phyloP scores from a whole-genome alignment of 1,284 basidiomycete genomes.

The Afroboletus lepidellus region DNA sequence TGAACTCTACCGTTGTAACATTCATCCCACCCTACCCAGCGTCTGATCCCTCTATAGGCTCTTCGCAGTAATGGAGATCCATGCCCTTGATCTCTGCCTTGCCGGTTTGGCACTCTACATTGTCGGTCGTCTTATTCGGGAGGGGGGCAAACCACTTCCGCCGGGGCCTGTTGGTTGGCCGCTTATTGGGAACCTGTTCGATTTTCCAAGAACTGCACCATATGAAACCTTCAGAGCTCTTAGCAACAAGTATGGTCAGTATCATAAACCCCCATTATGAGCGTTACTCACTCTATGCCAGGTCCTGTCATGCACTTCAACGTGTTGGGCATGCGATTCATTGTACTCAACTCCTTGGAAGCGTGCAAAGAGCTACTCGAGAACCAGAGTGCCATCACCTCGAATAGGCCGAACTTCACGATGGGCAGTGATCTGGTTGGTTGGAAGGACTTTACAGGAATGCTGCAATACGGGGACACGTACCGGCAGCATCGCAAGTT shows the following conservation, averaged over 20 bases:
- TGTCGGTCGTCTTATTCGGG: neutral
- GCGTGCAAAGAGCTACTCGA: slow-evolving; percentile 22
- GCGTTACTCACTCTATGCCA: slow-evolving; percentile 28
- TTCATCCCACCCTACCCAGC: no score
- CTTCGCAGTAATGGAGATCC: neutral
- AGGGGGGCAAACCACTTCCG: slow-evolving; percentile 14
- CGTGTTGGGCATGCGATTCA: slow-evolving; percentile 9
- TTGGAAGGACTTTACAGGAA: slow-evolving; percentile 17
- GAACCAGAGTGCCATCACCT: slow-evolving; percentile 22
- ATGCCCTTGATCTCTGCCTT: slow-evolving; percentile 7
- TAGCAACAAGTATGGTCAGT: slow-evolving; percentile 43
- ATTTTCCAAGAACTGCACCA: slow-evolving; percentile 38
- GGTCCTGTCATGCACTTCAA: slow-evolving; percentile 19
- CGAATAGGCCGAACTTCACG: slow-evolving; percentile 17
- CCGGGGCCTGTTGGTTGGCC: slow-evolving; percentile 27
- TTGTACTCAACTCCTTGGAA: slow-evolving; percentile 21
- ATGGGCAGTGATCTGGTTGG: slow-evolving; percentile 22
- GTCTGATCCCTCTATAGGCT: no score
- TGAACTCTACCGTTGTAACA: no score
- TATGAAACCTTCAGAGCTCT: slow-evolving; percentile 45
- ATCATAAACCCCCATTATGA: slow-evolving; percentile 26
- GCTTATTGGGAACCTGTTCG: slow-evolving; percentile 39
- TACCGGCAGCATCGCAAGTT: slow-evolving; percentile 15
- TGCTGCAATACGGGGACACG: slow-evolving; percentile 24
- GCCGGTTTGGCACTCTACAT: slow-evolving; percentile 8